Conservation (phyloP, 768 basidiomycete species). For the Suillus spraguei region DNA sequence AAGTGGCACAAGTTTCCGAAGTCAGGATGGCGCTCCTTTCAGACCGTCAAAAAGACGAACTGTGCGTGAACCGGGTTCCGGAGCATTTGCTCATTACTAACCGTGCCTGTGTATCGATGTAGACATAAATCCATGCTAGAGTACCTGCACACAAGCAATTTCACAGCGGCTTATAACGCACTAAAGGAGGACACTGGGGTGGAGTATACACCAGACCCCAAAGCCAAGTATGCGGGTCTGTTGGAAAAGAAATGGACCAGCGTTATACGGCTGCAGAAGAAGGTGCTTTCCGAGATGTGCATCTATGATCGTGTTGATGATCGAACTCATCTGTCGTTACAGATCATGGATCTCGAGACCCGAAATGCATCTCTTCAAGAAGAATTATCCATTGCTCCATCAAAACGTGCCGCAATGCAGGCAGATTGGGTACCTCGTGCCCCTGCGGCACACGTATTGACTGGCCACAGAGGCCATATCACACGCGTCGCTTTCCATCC, state of each 20-base stretch:
- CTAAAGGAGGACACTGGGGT: conserved; percentile 54
- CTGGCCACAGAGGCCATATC: conserved; percentile 76
- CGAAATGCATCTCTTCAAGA: conserved; percentile 82
- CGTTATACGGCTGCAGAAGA: conserved; percentile 94
- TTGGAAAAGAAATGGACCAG: conserved; percentile 99
- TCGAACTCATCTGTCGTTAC: conserved; percentile 15
- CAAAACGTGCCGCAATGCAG: conserved; percentile 58
- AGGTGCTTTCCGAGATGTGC: conserved; percentile 49
- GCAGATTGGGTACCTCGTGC: conserved; percentile 89
- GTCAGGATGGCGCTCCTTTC: conserved; percentile 44
- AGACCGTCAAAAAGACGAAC: conserved; percentile 49
- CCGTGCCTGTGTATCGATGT: conserved; percentile 20
- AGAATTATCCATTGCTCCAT: conserved; percentile 53
- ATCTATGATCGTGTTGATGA: conserved; percentile 15
- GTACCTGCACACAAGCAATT: conserved; percentile 70
- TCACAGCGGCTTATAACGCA: conserved; percentile 61
- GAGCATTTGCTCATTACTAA: conserved; percentile 17
- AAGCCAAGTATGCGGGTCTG: conserved; percentile 82
- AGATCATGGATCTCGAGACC: conserved; percentile 97
- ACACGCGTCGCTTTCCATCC: conserved; percentile 87
- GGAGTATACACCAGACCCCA: conserved; percentile 81
- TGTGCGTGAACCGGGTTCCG: conserved; percentile 36
- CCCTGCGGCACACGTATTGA: conserved; percentile 76
- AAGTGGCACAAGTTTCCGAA: conserved; percentile 15
- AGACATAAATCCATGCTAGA: conserved; percentile 84